Percentiles rank a stretch among this genome's conserved stretches.
Conservation (phyloP, 345 rosid species). For the Corymbia maculata region DNA sequence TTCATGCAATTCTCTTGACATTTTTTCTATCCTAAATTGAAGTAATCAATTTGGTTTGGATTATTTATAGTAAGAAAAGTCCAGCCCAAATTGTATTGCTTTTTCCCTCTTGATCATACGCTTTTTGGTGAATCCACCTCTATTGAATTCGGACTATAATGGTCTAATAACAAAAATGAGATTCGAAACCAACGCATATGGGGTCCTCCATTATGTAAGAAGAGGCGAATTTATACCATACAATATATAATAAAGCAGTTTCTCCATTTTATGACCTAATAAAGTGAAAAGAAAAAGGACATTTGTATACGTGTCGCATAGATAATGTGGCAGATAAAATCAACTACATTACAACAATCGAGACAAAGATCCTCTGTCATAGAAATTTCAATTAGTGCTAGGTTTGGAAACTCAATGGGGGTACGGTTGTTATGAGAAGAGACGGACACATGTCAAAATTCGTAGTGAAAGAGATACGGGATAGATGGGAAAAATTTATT, state of each 20-base stretch:
- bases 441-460: too few relatives aligned
- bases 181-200: background rate
- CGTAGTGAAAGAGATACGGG: too few relatives aligned
- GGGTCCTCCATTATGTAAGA: background rate
- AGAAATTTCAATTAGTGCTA: too few relatives aligned
- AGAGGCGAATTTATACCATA: accelerated
- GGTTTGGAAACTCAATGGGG: too few relatives aligned
- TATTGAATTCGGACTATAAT: background rate
- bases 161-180: background rate
- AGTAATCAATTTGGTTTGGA: background rate
- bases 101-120: background rate
- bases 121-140: background rate
- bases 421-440: too few relatives aligned
- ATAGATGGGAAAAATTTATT: too few relatives aligned
- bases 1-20: background rate
- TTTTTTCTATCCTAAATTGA: background rate
- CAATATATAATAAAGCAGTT: background rate
- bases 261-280: background rate
- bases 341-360: background rate
- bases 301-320: background rate
- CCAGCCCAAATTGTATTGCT: background rate
- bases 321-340: background rate
- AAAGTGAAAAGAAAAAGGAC: background rate
- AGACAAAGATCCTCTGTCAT: too few relatives aligned
- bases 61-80: background rate